Evolutionary conservation across 1,284 basidiomycete species (phyloP), one percentile per base, ranked within the genome.

Genomic region (Taiwanofungus camphoratus): DNA sequence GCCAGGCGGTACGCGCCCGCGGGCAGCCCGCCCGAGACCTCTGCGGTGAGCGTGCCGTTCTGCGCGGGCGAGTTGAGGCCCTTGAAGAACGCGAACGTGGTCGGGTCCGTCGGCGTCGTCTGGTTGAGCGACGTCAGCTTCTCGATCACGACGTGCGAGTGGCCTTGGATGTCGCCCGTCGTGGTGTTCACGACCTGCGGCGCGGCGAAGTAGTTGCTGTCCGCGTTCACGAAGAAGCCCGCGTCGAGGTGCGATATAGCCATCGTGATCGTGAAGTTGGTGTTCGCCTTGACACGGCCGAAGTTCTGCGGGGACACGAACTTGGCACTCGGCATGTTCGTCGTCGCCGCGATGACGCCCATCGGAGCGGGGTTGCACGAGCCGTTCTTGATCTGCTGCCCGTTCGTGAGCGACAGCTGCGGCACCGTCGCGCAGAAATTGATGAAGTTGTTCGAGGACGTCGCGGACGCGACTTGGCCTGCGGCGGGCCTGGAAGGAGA

Each of bases 281-380:
- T 52, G 61, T 81, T 69, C 19, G 77, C 71, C 19, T 62, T 48
- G 50, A 85, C 65, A 12, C 62, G 73, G 21, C 62, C 73, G 36
- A 74, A 62, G 64, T 83, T 83, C 56, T 61, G 60, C 8, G 80
- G 79, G 60, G 60, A 69, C 16, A 61, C 58, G 64, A 83, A 80
- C 60, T 80, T 82, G 50, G 70, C 63, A 11, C 73, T 73, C 8
- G 79, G 77, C 71, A 82, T 77, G 51, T 71, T 75, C 51, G 69
- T 63, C n/a, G 65, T 58, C 27, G 70, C 67, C 12, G 75, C 73
- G 59, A 84, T 79, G 41, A 67, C 56, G 51, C 77, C 78, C 60
- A 82, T 82, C 21, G 79, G 77, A 20, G 75, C 74, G 13, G 77
- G 74, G 60, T 79, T 79, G 63, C 81, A 81, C 39, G 79, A 83